phyloP scores from a whole-genome alignment of 192 early-diverging fungal genomes.

The Coemansia sp. region DNA sequence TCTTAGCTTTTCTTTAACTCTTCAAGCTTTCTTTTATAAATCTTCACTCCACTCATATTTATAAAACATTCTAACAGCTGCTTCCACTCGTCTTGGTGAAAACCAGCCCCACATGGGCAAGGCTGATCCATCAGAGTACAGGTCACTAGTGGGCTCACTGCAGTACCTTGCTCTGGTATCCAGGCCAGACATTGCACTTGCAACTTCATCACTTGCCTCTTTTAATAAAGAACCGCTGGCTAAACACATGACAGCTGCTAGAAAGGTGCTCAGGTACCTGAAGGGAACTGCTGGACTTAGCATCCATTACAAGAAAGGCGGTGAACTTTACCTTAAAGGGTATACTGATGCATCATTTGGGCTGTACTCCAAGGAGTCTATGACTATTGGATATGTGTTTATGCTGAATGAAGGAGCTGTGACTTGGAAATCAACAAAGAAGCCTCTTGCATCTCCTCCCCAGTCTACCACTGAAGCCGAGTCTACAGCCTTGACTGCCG shows the following conservation, averaged over 20 bases:
- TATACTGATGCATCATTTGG: conserved; percentile 13
- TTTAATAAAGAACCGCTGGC: conserved; percentile 3
- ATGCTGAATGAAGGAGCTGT: conserved; percentile 2
- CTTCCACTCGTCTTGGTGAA: background rate
- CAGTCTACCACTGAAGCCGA: conserved; percentile 10
- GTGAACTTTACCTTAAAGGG: background rate
- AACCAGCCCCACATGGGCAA: background rate
- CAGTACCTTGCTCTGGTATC: conserved; percentile 14
- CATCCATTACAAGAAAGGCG: conserved; percentile 2
- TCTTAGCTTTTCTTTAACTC: too few relatives aligned
- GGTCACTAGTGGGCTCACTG: conserved; percentile 12
- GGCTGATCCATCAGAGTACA: conserved; percentile 3
- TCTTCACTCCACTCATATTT: too few relatives aligned
- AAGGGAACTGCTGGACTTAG: conserved; percentile 8
- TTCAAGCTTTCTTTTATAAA: too few relatives aligned
- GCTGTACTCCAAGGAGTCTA: background rate
- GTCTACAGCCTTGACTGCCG: conserved; percentile 8
- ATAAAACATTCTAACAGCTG: too few relatives aligned
- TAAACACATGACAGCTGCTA: conserved; percentile 9
- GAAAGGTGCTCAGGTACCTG: conserved; percentile 14
- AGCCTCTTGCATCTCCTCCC: background rate
- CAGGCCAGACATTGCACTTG: conserved; percentile 10
- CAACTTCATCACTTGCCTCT: conserved; percentile 9
- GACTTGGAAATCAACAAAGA: conserved; percentile 13
- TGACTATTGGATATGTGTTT: conserved; percentile 10